These are phyloP conservation scores for Sinapis alba DNA, from an alignment of 441 rosid species.

Conservation along the genomic window DNA sequence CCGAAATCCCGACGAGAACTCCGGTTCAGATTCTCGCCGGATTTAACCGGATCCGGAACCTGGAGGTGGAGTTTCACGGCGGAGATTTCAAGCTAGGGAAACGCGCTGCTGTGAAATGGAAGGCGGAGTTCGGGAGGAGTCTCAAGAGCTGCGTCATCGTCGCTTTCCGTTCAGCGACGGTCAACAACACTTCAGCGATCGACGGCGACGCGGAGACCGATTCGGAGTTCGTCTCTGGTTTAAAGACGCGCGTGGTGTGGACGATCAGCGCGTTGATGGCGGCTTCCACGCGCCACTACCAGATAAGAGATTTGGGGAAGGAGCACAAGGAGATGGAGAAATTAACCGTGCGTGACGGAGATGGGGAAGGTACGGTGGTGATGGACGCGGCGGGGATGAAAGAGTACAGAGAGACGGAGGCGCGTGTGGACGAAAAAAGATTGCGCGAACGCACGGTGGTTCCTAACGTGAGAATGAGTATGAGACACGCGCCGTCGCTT, in stretches of 20 bases:
- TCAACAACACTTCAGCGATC: neutral
- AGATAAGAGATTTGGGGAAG: conserved; percentile 48
- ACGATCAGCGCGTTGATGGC: conserved; percentile 70
- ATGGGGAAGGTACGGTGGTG: conserved; percentile 59
- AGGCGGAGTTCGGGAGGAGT: conserved; percentile 59
- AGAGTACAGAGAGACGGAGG: conserved; percentile 36
- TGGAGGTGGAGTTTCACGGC: conserved; percentile 55
- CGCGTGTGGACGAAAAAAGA: conserved; percentile 31
- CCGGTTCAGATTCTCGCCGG: conserved; percentile 54
- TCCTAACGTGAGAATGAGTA: neutral
- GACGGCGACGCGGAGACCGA: conserved; percentile 25
- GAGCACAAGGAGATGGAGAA: conserved; percentile 52
- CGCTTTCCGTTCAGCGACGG: conserved; percentile 43
- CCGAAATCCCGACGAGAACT: conserved; percentile 32
- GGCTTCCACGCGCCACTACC: conserved; percentile 62
- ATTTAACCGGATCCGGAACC: conserved; percentile 53
- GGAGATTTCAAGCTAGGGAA: conserved; percentile 55
- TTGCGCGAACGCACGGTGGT: conserved; percentile 46
- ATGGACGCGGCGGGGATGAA: conserved; percentile 56
- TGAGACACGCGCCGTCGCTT: neutral
- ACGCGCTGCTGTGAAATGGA: conserved; percentile 54
- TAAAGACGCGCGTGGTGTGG: conserved; percentile 70
- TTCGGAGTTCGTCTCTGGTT: conserved; percentile 41
- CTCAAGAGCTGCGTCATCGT: conserved; percentile 57
- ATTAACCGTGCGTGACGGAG: conserved; percentile 49